These are phyloP conservation scores for Lactarius deliciosus DNA, from an alignment of 768 basidiomycete genomes.

Conservation along the genomic window DNA sequence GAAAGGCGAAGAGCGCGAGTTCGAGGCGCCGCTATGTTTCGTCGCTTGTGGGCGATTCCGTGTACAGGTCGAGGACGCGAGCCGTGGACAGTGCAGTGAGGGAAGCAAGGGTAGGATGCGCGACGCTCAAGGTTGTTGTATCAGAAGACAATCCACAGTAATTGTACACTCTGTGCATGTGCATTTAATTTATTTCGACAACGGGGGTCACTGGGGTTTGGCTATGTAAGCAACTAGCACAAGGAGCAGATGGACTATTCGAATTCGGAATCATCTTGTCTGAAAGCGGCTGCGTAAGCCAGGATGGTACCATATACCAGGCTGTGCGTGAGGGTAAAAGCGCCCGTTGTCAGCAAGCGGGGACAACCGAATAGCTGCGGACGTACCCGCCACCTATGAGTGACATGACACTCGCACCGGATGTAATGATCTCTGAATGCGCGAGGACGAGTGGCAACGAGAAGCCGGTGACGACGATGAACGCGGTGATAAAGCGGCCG, in stretches of 20 bases:
- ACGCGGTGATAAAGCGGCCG: constrained; percentile 90
- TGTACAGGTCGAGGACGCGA: constrained; percentile 41
- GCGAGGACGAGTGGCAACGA: constrained; percentile 89
- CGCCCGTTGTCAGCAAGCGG: constrained; percentile 8
- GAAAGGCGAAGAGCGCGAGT: constrained; percentile 49
- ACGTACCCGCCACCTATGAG: constrained; percentile 89
- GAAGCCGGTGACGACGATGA: constrained; percentile 90
- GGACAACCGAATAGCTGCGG: constrained; percentile 10
- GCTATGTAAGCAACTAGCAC: background rate
- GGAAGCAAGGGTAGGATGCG: constrained; percentile 36
- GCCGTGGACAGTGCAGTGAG: constrained; percentile 30
- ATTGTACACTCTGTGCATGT: constrained; percentile 8
- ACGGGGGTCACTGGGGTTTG: background rate
- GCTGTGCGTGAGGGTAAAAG: constrained; percentile 37
- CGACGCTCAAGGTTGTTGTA: constrained; percentile 44
- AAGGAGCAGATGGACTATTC: constrained; percentile 42
- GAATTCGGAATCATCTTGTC: constrained; percentile 78
- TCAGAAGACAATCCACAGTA: constrained; percentile 25
- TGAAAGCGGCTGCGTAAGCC: constrained; percentile 83
- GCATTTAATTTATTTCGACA: constrained; percentile 3
- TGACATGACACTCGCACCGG: constrained; percentile 89
- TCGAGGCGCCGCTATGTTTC: constrained; percentile 67
- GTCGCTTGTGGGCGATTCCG: constrained; percentile 67
- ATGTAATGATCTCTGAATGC: constrained; percentile 84
- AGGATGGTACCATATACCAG: constrained; percentile 90